Conservation (phyloP, 257 asterid species). For the Gentiana straminea region DNA sequence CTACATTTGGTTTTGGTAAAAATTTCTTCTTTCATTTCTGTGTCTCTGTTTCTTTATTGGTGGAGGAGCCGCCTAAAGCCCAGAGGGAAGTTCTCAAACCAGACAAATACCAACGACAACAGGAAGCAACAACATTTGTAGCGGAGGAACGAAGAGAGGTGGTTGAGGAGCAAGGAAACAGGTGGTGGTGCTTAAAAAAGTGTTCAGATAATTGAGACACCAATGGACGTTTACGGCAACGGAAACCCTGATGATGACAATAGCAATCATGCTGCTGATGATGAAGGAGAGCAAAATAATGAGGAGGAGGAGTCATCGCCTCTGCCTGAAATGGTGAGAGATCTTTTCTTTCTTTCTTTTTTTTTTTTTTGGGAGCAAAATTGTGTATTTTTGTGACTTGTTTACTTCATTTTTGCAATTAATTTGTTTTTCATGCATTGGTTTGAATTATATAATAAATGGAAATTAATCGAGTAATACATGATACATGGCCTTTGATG, state of each 20-base stretch:
- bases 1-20: background rate
- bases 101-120: constrained; percentile 5
- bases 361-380: background rate
- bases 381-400: too few species aligned
- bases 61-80: constrained; percentile 11
- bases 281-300: constrained; percentile 22
- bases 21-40: background rate
- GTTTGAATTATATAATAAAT: background rate
- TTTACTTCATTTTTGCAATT: too few species aligned
- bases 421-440: background rate
- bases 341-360: constrained; percentile 5
- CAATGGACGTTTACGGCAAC: constrained; percentile 43
- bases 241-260: constrained; percentile 35
- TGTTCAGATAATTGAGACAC: constrained; percentile 36
- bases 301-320: constrained; percentile 17
- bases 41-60: background rate
- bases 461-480: background rate
- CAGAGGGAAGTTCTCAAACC: constrained; percentile 48
- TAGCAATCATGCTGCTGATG: constrained; percentile 33
- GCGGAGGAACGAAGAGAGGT: constrained; percentile 24
- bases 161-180: constrained; percentile 20
- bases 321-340: constrained; percentile 54
- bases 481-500: too few species aligned
- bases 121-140: constrained; percentile 43
- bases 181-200: constrained; percentile 16